These are phyloP conservation scores for Tuber borchii DNA, from an alignment of 495 filamentous ascomycete species.

Conservation along the genomic window DNA sequence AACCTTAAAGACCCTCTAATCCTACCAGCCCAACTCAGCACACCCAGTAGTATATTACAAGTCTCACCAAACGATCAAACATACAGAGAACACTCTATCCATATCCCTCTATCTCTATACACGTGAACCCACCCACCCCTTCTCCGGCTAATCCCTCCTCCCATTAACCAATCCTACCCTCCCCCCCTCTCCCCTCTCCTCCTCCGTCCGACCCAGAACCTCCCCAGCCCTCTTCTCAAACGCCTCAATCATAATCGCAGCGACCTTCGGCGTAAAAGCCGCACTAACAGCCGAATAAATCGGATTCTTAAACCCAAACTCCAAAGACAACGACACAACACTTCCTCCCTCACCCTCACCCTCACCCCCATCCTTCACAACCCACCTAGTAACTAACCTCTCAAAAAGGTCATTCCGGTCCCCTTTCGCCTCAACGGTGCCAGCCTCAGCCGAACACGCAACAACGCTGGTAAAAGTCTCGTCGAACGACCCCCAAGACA, in stretches of 20 bases:
- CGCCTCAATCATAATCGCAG: constrained; percentile 79
- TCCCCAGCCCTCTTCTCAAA: constrained; percentile 74
- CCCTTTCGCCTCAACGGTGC: constrained; percentile 59
- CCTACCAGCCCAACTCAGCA: background rate
- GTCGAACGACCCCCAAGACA: constrained; percentile 75
- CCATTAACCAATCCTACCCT: background rate
- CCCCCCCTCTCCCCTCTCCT: constrained; percentile 5
- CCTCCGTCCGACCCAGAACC: constrained; percentile 46
- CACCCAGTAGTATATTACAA: background rate
- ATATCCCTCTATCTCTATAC: background rate
- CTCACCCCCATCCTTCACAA: constrained; percentile 48
- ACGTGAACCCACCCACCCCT: constrained; percentile 3
- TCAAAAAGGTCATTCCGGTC: constrained; percentile 57
- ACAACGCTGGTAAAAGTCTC: constrained; percentile 73
- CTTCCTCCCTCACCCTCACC: constrained; percentile 50
- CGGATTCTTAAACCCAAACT: constrained; percentile 77
- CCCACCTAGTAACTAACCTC: constrained; percentile 72
- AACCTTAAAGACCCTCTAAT: background rate
- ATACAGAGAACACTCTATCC: constrained; percentile 5
- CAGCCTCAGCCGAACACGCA: constrained; percentile 58
- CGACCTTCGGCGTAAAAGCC: constrained; percentile 75
- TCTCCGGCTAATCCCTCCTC: background rate
- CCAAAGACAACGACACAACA: constrained; percentile 65
- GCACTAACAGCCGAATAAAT: constrained; percentile 71
- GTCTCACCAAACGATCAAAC: background rate